Conservation (phyloP, 2,329 filamentous ascomycete species). For the Colletotrichum orbiculare region DNA sequence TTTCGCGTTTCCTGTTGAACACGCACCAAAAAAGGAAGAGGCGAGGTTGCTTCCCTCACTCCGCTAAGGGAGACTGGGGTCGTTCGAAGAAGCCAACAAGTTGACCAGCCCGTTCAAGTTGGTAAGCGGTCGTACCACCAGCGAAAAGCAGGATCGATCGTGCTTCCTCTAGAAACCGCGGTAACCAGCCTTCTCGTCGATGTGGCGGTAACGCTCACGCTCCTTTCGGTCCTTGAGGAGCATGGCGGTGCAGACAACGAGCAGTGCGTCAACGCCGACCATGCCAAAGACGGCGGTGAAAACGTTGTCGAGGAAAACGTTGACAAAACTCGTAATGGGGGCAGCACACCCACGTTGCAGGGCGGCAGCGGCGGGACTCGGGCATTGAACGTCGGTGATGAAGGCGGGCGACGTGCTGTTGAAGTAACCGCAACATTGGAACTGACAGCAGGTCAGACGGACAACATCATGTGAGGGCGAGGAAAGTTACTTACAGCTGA, state of each 20-base stretch:
- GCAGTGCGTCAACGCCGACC: slow-evolving; percentile 75
- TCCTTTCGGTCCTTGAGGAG: slow-evolving; percentile 85
- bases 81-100: slow-evolving; percentile 19
- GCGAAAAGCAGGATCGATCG: not conserved
- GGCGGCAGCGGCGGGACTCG: slow-evolving; percentile 76
- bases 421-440: slow-evolving; percentile 83
- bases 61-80: slow-evolving; percentile 11
- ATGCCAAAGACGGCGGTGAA: slow-evolving; percentile 86
- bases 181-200: slow-evolving; percentile 80
- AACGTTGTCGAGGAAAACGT: slow-evolving; percentile 77
- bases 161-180: slow-evolving; percentile 53
- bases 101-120: not conserved
- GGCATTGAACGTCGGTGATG: slow-evolving; percentile 74
- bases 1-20: slow-evolving; percentile 22
- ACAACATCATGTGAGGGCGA: not conserved
- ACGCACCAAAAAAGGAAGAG: not conserved
- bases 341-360: slow-evolving; percentile 76
- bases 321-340: slow-evolving; percentile 75
- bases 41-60: slow-evolving; percentile 3
- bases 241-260: slow-evolving; percentile 79
- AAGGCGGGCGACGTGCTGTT: slow-evolving; percentile 80
- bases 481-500: slow-evolving; percentile 63
- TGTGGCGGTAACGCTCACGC: slow-evolving; percentile 80
- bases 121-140: slow-evolving; percentile 12
- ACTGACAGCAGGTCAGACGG: slow-evolving; percentile 56